Evolutionary conservation across 1,284 basidiomycete genomes (phyloP).

Genomic region (Ustilago hordei): DNA sequence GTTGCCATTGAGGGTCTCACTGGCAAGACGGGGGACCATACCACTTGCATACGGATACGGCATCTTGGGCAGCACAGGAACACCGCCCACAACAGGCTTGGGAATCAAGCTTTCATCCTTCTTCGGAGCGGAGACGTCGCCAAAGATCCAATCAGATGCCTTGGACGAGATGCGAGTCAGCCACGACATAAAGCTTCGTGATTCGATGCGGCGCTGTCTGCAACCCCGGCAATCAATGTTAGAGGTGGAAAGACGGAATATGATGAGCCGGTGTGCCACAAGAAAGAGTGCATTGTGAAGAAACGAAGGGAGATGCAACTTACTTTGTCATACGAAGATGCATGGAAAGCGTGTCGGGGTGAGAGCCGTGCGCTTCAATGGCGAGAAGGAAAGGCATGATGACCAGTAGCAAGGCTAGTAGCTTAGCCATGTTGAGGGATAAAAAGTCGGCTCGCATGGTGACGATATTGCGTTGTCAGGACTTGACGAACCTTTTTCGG

Average conservation of each 20-base stretch:
- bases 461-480: background rate
- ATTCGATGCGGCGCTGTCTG: constrained; percentile 20
- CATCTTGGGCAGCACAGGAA: constrained; percentile 26
- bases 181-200: constrained; percentile 26
- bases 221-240: background rate
- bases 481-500: background rate
- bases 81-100: constrained; percentile 17
- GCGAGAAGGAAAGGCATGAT: constrained; percentile 20
- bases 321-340: constrained; percentile 21
- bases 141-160: constrained; percentile 41
- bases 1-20: constrained; percentile 28
- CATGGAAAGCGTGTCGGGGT: background rate
- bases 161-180: constrained; percentile 30
- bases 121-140: constrained; percentile 8
- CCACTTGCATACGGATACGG: constrained; percentile 42
- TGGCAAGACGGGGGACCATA: constrained; percentile 34
- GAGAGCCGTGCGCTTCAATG: constrained; percentile 7
- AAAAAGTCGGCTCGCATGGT: constrained; percentile 15
- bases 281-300: background rate
- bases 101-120: constrained; percentile 10
- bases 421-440: constrained; percentile 25
- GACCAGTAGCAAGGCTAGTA: constrained; percentile 22
- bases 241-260: background rate
- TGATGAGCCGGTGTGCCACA: background rate
- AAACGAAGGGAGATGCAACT: background rate